phyloP scores from a whole-genome alignment of 345 rosid genomes.

The Eucalyptus cladocalyx region DNA sequence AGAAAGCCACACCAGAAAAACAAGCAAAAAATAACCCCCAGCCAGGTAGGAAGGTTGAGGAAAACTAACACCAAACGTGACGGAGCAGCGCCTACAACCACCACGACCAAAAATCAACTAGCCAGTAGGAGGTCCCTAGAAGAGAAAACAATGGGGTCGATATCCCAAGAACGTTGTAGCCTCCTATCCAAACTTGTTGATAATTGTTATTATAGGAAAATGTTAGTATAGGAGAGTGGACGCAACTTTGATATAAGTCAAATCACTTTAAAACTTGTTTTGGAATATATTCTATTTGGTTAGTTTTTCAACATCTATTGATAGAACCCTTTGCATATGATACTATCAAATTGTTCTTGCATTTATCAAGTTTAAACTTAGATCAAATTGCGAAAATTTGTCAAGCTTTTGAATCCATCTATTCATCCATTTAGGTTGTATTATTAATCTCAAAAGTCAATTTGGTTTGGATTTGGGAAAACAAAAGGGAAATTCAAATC shows the following conservation, averaged over 20 bases:
- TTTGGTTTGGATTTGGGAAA: neutral
- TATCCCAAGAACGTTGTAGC: too few species aligned
- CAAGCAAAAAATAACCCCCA: too few species aligned
- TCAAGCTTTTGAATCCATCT: neutral
- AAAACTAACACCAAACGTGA: too few species aligned
- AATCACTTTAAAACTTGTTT: neutral
- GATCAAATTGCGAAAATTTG: neutral
- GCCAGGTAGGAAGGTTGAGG: too few species aligned
- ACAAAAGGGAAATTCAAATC: neutral
- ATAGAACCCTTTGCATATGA: neutral
- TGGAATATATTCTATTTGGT: neutral
- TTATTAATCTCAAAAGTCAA: neutral
- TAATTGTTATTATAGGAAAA: neutral
- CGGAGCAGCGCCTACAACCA: too few species aligned
- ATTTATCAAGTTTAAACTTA: neutral
- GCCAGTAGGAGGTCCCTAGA: too few species aligned
- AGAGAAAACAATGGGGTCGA: too few species aligned
- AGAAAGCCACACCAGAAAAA: too few species aligned
- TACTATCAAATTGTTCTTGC: neutral
- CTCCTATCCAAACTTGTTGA: neutral
- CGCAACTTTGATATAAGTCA: accelerated
- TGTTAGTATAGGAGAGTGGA: neutral
- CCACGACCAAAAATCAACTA: too few species aligned
- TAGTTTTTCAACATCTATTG: neutral
- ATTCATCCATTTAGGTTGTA: neutral